Evolutionary conservation across 345 rosid species (phyloP).

Genomic region (Sonneratia caseolaris): DNA sequence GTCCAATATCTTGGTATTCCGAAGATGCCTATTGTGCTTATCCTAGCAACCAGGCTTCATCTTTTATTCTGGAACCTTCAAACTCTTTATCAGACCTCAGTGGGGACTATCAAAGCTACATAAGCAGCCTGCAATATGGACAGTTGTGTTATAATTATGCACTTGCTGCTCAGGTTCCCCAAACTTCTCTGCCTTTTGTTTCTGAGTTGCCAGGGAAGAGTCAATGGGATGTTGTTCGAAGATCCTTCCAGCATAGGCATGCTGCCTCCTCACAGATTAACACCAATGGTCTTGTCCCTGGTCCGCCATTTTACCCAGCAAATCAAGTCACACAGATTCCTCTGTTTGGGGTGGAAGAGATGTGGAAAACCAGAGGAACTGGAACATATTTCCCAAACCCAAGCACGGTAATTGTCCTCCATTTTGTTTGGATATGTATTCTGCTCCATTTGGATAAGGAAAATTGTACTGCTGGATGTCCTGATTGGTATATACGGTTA

Average conservation of each 20-base stretch:
- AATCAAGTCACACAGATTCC: conserved; percentile 34
- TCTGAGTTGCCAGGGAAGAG: conserved; percentile 40
- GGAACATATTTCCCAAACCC: conserved; percentile 65
- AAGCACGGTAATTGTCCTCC: conserved; percentile 12
- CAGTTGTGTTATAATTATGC: conserved; percentile 35
- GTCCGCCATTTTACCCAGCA: conserved; percentile 37
- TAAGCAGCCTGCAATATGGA: conserved; percentile 35
- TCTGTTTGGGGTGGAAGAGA: conserved; percentile 51
- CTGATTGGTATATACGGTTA: neutral
- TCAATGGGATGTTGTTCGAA: conserved; percentile 50
- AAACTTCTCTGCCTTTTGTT: conserved; percentile 24
- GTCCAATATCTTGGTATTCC: conserved; percentile 24
- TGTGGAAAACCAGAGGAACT: conserved; percentile 67
- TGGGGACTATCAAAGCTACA: conserved; percentile 55
- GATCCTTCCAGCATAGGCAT: conserved; percentile 32
- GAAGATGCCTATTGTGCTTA: conserved; percentile 34
- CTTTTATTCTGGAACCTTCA: conserved; percentile 18
- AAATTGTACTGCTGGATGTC: neutral
- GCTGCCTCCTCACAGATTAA: conserved; percentile 29
- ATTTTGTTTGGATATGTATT: neutral
- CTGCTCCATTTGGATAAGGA: neutral
- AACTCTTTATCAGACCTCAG: conserved; percentile 47
- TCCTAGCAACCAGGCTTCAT: conserved; percentile 14
- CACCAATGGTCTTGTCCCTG: conserved; percentile 36
- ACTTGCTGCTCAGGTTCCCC: conserved; percentile 28